Base-by-base conservation (phyloP, 495 filamentous ascomycete genomes). In the Letharia columbiana region DNA sequence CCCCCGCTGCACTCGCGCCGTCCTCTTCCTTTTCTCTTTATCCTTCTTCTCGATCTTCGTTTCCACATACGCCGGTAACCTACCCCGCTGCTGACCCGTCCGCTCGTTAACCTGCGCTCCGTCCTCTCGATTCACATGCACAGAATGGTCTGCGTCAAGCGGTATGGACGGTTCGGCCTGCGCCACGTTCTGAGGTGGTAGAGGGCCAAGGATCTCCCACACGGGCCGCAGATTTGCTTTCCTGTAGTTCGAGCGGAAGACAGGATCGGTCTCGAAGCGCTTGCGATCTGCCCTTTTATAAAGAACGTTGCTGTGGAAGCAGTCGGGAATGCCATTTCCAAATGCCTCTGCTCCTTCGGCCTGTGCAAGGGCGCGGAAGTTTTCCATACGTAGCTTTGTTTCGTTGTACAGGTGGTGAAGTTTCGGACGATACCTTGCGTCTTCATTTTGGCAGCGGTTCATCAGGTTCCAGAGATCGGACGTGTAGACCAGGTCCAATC, bases 401-500 rank as follows among this genome's bases (percentile, higher is more conserved):
- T 60, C 60, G 2, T 2, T 28, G 11, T 47, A 59, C 12, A 69
- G 52, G 4, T 28, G 3, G 0, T 37, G 52, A 2, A 50, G 45
- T 18, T 54, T 45, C 9, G 64, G 60, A 15, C 64, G 60, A 23
- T 56, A 35, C 13, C 47, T 28, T 10, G 64, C 39, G 33, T 67
- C 64, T 20, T 31, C 44, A 8, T 54, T 50, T 10, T 45, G 10
- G 40, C 68, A 67, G 18, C 11, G 60, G 33, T 64, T 23, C 31
- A 67, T 18, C 47, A 63, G 52, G 18, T 60, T 23, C 6, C 71
- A 69, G 3, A 86, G 76, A 13, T 78, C 75, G 0, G 82, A 76
- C 9, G 71, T 73, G 67, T 81, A 83, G 52, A 79, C 72, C 78
- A 83, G 80, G 35, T 79, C 79, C 42, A 75, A 72, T 23, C 18